These are phyloP conservation scores for Alloteropsis semialata DNA, from an alignment of 176 grass and related monocot genomes.

Conservation along the genomic window DNA sequence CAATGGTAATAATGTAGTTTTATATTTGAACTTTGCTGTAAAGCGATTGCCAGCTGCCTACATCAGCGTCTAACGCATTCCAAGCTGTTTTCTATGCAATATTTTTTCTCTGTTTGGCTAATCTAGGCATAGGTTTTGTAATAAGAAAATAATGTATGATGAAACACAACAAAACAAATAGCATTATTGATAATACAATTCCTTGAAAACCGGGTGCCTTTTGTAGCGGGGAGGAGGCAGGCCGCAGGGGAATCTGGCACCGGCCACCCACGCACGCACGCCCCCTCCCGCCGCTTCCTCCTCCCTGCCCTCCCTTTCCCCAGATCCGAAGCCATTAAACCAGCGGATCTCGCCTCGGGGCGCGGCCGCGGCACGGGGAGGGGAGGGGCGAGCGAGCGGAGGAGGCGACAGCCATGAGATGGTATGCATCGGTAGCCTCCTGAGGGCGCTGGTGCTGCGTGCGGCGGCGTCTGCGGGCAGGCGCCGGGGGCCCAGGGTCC, in stretches of 20 bases:
- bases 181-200: background rate
- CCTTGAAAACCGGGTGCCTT: constrained; percentile 21
- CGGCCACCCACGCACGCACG: background rate
- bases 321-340: constrained; percentile 47
- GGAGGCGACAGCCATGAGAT: constrained; percentile 59
- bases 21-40: background rate
- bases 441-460: constrained; percentile 70
- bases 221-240: constrained; percentile 21
- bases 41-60: background rate
- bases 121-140: background rate
- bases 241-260: constrained; percentile 40
- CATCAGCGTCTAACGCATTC: background rate
- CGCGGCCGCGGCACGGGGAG: background rate
- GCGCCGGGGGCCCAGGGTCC: constrained; percentile 42
- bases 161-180: background rate
- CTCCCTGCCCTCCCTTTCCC: constrained; percentile 22
- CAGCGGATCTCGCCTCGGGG: constrained; percentile 44
- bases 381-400: background rate
- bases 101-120: background rate
- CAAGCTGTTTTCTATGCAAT: background rate
- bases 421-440: constrained; percentile 84
- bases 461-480: constrained; percentile 44
- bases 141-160: background rate
- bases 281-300: constrained; percentile 44
- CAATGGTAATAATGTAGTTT: background rate